Evolutionary conservation across 768 basidiomycete species (phyloP), one percentile per base, ranked within the genome.

Genomic region (Rhodotorula babjevae): DNA sequence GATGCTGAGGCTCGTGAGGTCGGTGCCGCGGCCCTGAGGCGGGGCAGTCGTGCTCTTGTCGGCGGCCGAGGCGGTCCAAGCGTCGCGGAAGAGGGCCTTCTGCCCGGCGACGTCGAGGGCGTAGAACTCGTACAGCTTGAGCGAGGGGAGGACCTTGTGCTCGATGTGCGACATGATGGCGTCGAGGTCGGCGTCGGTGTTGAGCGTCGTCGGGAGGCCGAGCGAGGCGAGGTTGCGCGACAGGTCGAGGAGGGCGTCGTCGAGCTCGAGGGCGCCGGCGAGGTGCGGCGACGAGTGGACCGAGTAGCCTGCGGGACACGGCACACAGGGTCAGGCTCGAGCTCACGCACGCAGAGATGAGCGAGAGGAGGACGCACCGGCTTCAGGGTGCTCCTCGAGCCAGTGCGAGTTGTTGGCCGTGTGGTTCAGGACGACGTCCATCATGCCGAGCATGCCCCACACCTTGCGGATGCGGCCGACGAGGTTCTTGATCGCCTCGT

Each of bases 351-450:
- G 10, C 36, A 44, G 18, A 50, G 15, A n/a, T n/a, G 52, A 52
- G 16, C 3, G 62, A 60, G 49, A 36, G n/a, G 25, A 14, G 50
- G 60, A 80, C 87, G 71, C 73, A 89, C 93, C 94, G 69, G 94
- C 91, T 85, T 99, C 96, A 2, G 96, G 96, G 80, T 99, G 96
- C 12, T 94, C 87, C 31, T 87, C 80, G 36, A 99, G 84, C 94
- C 94, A 99, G 27, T 87, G 84, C 74, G 89, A 93, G 79, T 98
- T 92, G 79, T 92, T 90, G 14, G 96, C 92, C 23, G 96, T 98
- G 79, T 99, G 96, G 80, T 99, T 99, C 67, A 97, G 86, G 10
- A 99, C 96, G 63, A 99, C 90, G 80, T 99, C 96, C 1, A 92
- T 98, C 78, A 98, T 80, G 77, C 88, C 90, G 69, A 96, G 84